Evolutionary conservation across 176 grass and related monocot genomes (phyloP).

Genomic region (Ensete glaucum): DNA sequence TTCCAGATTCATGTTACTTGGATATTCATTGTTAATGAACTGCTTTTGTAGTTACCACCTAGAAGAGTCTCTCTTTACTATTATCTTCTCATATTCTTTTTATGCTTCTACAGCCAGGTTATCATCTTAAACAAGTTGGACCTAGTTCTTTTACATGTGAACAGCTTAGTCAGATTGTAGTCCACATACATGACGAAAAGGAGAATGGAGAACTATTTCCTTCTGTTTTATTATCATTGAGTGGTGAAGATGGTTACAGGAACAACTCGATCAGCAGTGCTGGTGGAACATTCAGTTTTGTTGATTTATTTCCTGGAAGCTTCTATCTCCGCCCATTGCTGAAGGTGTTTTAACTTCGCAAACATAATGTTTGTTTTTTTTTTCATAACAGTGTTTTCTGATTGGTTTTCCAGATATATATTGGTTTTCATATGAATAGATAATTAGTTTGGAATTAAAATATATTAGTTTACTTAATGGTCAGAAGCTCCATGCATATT

Average conservation of each 20-base stretch:
- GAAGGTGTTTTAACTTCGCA: slow-evolving; percentile 36
- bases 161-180: slow-evolving; percentile 80
- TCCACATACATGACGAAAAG: slow-evolving; percentile 44
- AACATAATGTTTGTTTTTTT: neutral
- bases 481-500: no score
- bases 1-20: neutral
- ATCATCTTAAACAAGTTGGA: slow-evolving; percentile 70
- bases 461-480: no score
- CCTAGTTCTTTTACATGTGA: slow-evolving; percentile 63
- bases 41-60: neutral
- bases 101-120: slow-evolving; percentile 44
- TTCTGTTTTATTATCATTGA: slow-evolving; percentile 82
- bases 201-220: slow-evolving; percentile 49
- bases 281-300: slow-evolving; percentile 73
- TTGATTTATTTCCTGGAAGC: slow-evolving; percentile 84
- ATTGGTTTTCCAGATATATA: neutral
- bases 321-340: slow-evolving; percentile 91
- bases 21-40: neutral
- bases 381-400: neutral
- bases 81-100: slow-evolving; percentile 23
- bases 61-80: neutral
- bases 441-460: no score
- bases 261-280: slow-evolving; percentile 81
- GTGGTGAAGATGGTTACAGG: slow-evolving; percentile 90
- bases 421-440: neutral